Conservation (phyloP, 1,284 basidiomycete species). For the Tetrapyrgos nigripes region DNA sequence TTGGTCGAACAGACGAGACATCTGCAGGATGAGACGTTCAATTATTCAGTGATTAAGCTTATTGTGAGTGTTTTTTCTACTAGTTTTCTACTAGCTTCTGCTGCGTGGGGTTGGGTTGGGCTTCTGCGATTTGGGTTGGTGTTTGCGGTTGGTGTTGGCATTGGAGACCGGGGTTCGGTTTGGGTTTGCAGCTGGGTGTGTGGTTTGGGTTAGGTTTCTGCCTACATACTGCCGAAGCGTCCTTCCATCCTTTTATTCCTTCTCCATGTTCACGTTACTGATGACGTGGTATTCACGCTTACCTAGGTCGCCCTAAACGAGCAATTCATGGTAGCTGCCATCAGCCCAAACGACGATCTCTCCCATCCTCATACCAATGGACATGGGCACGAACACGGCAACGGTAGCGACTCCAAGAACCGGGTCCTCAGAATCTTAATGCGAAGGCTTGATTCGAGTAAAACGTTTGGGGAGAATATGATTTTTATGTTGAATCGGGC, state of each 20-base stretch:
- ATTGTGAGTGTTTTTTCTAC: conserved; percentile 68
- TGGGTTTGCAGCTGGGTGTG: too few species aligned
- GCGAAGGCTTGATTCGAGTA: conserved; percentile 82
- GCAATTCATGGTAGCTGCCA: conserved; percentile 93
- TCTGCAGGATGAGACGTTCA: conserved; percentile 90
- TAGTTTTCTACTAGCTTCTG: too few species aligned
- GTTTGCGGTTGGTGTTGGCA: too few species aligned
- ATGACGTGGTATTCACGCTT: conserved; percentile 1
- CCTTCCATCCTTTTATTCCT: too few species aligned
- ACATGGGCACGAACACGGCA: not conserved
- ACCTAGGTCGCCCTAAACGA: conserved; percentile 97
- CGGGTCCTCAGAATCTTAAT: conserved; percentile 86
- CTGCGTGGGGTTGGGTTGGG: too few species aligned
- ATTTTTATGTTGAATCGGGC: conserved; percentile 99
- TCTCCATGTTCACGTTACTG: conserved; percentile 4
- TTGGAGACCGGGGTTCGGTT: too few species aligned
- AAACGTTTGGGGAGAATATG: conserved; percentile 97
- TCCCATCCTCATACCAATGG: conserved; percentile 1
- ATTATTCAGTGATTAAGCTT: conserved; percentile 93
- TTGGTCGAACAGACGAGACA: conserved; percentile 92
- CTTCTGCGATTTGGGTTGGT: too few species aligned
- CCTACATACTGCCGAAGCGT: too few species aligned
- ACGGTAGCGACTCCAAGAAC: conserved; percentile 56
- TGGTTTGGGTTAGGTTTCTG: too few species aligned
- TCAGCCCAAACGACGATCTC: conserved; percentile 30